These are phyloP conservation scores for Mentha longifolia DNA, from an alignment of 257 asterid species.

Conservation along the genomic window DNA sequence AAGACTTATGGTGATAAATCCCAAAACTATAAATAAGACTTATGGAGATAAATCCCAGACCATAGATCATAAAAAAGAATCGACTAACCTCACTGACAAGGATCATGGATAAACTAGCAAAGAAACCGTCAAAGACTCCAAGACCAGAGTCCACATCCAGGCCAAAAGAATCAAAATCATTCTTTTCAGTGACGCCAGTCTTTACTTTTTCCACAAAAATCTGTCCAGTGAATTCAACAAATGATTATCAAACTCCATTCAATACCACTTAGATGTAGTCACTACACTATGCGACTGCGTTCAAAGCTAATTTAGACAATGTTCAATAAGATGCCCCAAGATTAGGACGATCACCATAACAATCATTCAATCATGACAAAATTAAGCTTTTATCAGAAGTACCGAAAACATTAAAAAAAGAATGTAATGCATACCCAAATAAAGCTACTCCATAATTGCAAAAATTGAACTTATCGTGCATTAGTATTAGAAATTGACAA, in stretches of 20 bases:
- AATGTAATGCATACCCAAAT: background rate
- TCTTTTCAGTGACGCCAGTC: slow-evolving; percentile 47
- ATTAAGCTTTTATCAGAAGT: background rate
- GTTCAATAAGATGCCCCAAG: slow-evolving; percentile 1
- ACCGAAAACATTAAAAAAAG: background rate
- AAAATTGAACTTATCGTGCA: background rate
- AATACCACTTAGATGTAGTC: background rate
- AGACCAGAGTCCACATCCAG: slow-evolving; percentile 73
- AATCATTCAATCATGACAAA: background rate
- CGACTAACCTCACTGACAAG: slow-evolving; percentile 89
- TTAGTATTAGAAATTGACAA: background rate
- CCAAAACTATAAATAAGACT: slow-evolving; percentile 1
- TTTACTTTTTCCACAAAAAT: slow-evolving; percentile 67
- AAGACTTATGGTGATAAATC: background rate
- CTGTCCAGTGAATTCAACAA: slow-evolving; percentile 42
- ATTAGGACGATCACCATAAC: background rate
- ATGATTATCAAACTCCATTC: slow-evolving; percentile 4
- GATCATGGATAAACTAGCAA: slow-evolving; percentile 94
- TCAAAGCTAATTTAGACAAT: background rate
- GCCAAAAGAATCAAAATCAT: slow-evolving; percentile 50
- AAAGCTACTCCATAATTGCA: background rate
- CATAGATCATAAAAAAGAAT: slow-evolving; percentile 8
- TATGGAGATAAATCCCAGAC: background rate
- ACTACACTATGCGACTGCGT: background rate
- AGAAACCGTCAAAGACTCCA: slow-evolving; percentile 82